phyloP scores from a whole-genome alignment of 768 basidiomycete species.

The Tylopilus rubrobrunneus region DNA sequence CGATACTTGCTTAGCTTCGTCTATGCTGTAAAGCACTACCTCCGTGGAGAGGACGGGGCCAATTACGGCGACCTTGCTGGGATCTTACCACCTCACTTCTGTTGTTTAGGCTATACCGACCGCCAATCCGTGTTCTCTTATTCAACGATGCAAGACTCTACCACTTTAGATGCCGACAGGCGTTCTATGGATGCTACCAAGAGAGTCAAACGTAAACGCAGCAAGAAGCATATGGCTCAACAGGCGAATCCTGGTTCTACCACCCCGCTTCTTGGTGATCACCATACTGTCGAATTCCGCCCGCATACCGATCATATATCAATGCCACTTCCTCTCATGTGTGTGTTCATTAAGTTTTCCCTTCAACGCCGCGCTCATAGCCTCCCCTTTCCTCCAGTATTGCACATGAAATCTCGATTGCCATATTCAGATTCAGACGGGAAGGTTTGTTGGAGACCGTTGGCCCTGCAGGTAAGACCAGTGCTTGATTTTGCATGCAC shows the following conservation, averaged over 20 bases:
- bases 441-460: conserved; percentile 85
- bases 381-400: conserved; percentile 43
- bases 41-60: conserved; percentile 79
- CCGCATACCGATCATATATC: conserved; percentile 54
- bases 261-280: conserved; percentile 62
- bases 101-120: conserved; percentile 38
- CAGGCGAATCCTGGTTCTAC: conserved; percentile 30
- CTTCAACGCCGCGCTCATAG: neutral
- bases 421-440: conserved; percentile 69
- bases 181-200: conserved; percentile 54
- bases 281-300: conserved; percentile 59
- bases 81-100: conserved; percentile 61
- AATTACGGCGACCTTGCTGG: conserved; percentile 63
- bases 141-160: conserved; percentile 35
- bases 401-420: conserved; percentile 71
- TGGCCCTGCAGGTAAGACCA: conserved; percentile 72
- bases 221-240: conserved; percentile 46
- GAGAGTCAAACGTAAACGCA: conserved; percentile 66
- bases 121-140: conserved; percentile 37
- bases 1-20: conserved; percentile 68
- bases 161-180: conserved; percentile 25
- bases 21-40: conserved; percentile 72
- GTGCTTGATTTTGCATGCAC: neutral
- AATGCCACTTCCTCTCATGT: conserved; percentile 82
- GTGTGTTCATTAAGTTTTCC: conserved; percentile 19